phyloP scores from a whole-genome alignment of 768 basidiomycete genomes.

The Xerocomellus amylosporus region DNA sequence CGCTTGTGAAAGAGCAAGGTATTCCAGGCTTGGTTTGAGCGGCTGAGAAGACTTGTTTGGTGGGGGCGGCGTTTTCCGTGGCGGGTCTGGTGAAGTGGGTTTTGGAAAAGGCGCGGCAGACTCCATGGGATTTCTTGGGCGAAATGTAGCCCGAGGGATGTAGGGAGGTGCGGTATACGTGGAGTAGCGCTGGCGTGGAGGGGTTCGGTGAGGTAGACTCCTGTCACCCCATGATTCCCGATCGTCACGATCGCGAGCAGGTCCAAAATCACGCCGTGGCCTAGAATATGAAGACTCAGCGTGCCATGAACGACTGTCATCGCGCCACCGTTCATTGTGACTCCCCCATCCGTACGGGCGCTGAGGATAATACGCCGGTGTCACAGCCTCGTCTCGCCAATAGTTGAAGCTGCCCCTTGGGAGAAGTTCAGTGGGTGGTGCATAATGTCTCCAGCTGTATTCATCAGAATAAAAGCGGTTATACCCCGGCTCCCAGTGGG shows the following conservation, averaged over 20 bases:
- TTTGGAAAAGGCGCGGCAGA: not conserved
- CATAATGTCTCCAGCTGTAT: slow-evolving; percentile 8
- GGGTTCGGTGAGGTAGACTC: not conserved
- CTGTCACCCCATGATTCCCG: slow-evolving; percentile 5
- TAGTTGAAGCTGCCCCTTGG: slow-evolving; percentile 18
- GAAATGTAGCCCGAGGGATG: slow-evolving; percentile 5
- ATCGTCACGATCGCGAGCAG: slow-evolving; percentile 6
- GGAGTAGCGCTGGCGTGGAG: slow-evolving; percentile 11
- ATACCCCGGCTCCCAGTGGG: slow-evolving; percentile 4
- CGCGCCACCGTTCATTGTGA: slow-evolving; percentile 10
- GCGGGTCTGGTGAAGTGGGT: not conserved
- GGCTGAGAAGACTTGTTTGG: not conserved
- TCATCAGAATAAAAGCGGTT: slow-evolving; percentile 7
- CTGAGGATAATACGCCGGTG: not conserved
- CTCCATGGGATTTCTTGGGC: slow-evolving; percentile 7
- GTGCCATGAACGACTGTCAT: slow-evolving; percentile 8
- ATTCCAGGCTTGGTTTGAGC: slow-evolving; percentile 33
- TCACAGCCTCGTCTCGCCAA: slow-evolving; percentile 19
- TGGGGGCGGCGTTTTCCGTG: slow-evolving; percentile 4
- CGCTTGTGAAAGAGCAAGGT: slow-evolving; percentile 34
- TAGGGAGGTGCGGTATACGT: slow-evolving; percentile 8
- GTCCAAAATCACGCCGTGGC: slow-evolving; percentile 1
- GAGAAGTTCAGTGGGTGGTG: slow-evolving; percentile 1
- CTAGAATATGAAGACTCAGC: slow-evolving; percentile 13
- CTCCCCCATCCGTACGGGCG: slow-evolving; percentile 5